phyloP scores from a whole-genome alignment of 2,329 filamentous ascomycete species.

The Ophiognomonia clavigignenti-juglandacearum region DNA sequence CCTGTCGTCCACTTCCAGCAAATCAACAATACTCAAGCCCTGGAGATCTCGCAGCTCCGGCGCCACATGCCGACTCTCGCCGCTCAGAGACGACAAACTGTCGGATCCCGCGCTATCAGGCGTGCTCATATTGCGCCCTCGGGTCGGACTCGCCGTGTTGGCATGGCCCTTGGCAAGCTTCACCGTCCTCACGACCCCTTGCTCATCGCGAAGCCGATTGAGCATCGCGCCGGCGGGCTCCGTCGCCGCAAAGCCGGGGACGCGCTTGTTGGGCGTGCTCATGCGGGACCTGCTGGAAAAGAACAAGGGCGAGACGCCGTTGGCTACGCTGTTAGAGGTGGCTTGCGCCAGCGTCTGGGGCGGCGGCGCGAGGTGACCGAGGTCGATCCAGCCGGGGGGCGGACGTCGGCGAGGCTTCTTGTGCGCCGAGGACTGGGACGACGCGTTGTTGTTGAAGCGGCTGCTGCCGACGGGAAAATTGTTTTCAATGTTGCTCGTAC shows the following conservation, averaged over 20 bases:
- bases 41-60: conserved; percentile 53
- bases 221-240: conserved; percentile 44
- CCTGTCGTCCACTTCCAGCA: conserved; percentile 71
- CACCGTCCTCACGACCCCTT: conserved; percentile 46
- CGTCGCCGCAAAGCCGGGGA: conserved; percentile 32
- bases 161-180: conserved; percentile 52
- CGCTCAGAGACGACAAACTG: conserved; percentile 45
- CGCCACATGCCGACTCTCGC: conserved; percentile 42
- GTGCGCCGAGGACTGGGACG: too few relatives aligned
- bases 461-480: conserved; percentile 22
- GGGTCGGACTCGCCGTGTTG: conserved; percentile 39
- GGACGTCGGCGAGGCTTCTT: conserved; percentile 43
- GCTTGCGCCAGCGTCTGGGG: conserved; percentile 16
- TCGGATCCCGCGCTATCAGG: conserved; percentile 49
- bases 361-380: conserved; percentile 26
- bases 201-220: conserved; percentile 38
- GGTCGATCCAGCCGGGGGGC: conserved; percentile 40
- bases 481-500: conserved; percentile 19
- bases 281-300: conserved; percentile 39
- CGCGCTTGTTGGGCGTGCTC: conserved; percentile 28
- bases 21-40: conserved; percentile 63
- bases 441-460: too few relatives aligned
- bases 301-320: conserved; percentile 43
- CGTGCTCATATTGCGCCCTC: conserved; percentile 39
- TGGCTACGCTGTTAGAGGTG: conserved; percentile 3